A percentile compares a stretch with the other conserved stretches of the same genome.
These are phyloP conservation scores for Rhynchosporium secalis DNA, from an alignment of 2,329 filamentous ascomycete genomes.

Conservation along the genomic window DNA sequence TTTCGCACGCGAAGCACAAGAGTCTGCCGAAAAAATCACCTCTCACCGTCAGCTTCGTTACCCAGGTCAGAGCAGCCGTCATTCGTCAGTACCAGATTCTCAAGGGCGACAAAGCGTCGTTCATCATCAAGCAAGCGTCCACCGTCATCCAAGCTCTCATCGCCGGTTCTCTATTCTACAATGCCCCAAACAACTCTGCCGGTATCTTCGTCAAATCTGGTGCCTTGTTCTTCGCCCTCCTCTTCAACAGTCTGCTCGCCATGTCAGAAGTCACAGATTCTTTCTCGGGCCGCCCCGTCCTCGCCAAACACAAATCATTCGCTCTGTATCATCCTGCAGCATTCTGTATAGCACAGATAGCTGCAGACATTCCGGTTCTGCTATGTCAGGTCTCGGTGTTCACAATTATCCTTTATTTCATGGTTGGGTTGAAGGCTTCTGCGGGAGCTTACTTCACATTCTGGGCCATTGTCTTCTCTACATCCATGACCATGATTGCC, in stretches of 20 bases:
- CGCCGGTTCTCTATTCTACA: constrained; percentile 67
- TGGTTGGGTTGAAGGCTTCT: constrained; percentile 55
- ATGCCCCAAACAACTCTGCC: constrained; percentile 55
- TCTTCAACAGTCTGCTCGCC: constrained; percentile 62
- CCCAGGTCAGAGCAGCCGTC: constrained; percentile 58
- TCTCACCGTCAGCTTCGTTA: constrained; percentile 54
- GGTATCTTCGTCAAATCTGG: constrained; percentile 66
- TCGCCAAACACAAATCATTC: constrained; percentile 59
- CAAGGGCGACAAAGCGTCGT: constrained; percentile 63
- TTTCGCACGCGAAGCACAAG: constrained; percentile 56
- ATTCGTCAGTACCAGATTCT: constrained; percentile 64
- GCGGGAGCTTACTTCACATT: constrained; percentile 62
- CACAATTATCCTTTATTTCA: constrained; percentile 61
- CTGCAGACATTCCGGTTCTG: constrained; percentile 56
- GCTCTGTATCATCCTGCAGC: constrained; percentile 58
- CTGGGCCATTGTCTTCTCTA: constrained; percentile 54
- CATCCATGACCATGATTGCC: constrained; percentile 58
- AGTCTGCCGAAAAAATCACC: constrained; percentile 54
- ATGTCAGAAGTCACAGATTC: constrained; percentile 67
- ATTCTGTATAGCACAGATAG: constrained; percentile 58
- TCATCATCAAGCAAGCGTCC: constrained; percentile 61
- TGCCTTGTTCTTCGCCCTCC: constrained; percentile 62
- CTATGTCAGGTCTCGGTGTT: constrained; percentile 60
- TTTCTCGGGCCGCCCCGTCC: constrained; percentile 58
- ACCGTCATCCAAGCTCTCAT: constrained; percentile 62